phyloP scores from a whole-genome alignment of 2,329 filamentous ascomycete species.

The Alternaria dauci region DNA sequence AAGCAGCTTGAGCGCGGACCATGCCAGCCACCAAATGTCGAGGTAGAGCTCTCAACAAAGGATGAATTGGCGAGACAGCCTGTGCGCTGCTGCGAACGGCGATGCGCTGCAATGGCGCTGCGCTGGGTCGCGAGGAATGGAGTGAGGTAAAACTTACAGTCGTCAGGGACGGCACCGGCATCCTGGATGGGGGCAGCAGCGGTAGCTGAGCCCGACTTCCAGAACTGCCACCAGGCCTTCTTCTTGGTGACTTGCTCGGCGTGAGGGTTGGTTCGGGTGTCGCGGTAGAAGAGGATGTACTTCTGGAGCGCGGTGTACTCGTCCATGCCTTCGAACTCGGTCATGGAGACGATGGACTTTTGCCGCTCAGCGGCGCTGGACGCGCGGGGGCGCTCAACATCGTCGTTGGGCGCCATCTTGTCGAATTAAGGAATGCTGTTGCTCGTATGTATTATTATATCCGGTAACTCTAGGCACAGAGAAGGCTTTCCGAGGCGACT shows the following conservation, averaged over 20 bases:
- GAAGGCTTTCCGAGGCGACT: conserved; percentile 39
- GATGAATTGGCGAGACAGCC: background rate
- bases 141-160: conserved; percentile 47
- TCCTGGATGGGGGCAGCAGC: conserved; percentile 44
- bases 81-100: background rate
- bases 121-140: background rate
- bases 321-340: conserved; percentile 60
- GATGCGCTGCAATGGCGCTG: background rate
- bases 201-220: conserved; percentile 52
- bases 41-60: conserved; percentile 22
- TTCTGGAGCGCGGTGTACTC: conserved; percentile 72
- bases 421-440: conserved; percentile 30
- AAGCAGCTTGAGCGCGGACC: conserved; percentile 29
- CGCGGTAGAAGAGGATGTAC: conserved; percentile 72
- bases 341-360: conserved; percentile 47
- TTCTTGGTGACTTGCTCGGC: conserved; percentile 57
- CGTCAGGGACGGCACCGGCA: conserved; percentile 63
- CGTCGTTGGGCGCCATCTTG: conserved; percentile 41
- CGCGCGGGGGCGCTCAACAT: conserved; percentile 47
- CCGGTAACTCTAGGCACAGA: conserved; percentile 33
- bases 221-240: conserved; percentile 67
- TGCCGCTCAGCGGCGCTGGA: conserved; percentile 42
- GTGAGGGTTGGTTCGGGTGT: conserved; percentile 62
- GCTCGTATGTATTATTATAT: conserved; percentile 29
- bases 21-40: conserved; percentile 21